These are phyloP conservation scores for Stephania yunnanensis DNA, from an alignment of 164 flowering plant genomes.

Conservation along the genomic window DNA sequence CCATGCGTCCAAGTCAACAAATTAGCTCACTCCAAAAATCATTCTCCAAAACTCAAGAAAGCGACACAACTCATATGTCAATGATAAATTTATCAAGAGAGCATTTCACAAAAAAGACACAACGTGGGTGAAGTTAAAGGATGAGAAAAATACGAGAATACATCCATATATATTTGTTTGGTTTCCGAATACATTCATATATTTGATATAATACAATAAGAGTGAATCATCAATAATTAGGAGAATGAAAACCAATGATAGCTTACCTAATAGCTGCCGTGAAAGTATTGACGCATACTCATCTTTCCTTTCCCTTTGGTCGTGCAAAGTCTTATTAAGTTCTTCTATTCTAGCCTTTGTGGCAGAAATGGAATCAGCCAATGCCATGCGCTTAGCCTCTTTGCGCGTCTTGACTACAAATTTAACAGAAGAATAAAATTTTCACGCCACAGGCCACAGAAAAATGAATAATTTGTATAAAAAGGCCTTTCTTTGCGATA, in stretches of 20 bases:
- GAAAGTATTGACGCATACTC: constrained; percentile 50
- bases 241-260: neutral
- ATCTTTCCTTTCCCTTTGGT: constrained; percentile 49
- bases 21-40: too few species aligned
- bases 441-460: neutral
- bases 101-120: neutral
- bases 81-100: neutral
- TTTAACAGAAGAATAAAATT: constrained; percentile 8
- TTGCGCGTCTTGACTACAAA: constrained; percentile 72
- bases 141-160: neutral
- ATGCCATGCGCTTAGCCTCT: constrained; percentile 65
- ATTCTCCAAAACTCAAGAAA: too few species aligned
- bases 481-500: neutral
- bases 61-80: too few species aligned
- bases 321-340: constrained; percentile 40
- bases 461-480: neutral
- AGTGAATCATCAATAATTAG: neutral
- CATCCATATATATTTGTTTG: neutral
- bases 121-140: neutral
- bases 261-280: constrained; percentile 48
- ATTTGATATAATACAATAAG: neutral
- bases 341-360: constrained; percentile 54
- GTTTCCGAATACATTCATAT: neutral
- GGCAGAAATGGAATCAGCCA: constrained; percentile 48
- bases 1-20: too few species aligned